These are phyloP conservation scores for Emmonsiellopsis sp. DNA, from an alignment of 2,329 filamentous ascomycete species.

Conservation along the genomic window DNA sequence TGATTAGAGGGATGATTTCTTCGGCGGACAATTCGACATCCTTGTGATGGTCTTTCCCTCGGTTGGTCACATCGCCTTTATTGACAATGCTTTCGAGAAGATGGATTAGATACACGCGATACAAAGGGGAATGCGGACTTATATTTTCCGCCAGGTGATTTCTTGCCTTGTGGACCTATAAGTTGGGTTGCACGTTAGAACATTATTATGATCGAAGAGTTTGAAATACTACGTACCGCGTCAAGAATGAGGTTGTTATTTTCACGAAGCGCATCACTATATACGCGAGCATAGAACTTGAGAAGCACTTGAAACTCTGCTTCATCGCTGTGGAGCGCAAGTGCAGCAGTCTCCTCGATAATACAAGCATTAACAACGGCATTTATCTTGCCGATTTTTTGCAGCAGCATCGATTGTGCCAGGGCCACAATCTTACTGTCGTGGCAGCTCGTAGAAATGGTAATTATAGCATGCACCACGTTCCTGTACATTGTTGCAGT, in stretches of 20 bases:
- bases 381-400: slow-evolving; percentile 84
- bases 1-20: slow-evolving; percentile 80
- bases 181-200: slow-evolving; percentile 3
- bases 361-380: slow-evolving; percentile 74
- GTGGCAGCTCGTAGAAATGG: slow-evolving; percentile 70
- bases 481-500: slow-evolving; percentile 68
- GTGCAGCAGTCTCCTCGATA: slow-evolving; percentile 67
- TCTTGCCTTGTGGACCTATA: slow-evolving; percentile 64
- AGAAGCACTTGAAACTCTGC: slow-evolving; percentile 79
- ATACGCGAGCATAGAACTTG: slow-evolving; percentile 70
- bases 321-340: slow-evolving; percentile 68
- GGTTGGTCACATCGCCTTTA: slow-evolving; percentile 75
- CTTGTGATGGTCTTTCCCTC: slow-evolving; percentile 61
- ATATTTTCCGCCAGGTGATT: slow-evolving; percentile 66
- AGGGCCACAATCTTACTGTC: slow-evolving; percentile 90
- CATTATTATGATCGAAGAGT: background rate
- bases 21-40: slow-evolving; percentile 75
- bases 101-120: slow-evolving; percentile 74
- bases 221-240: slow-evolving; percentile 49
- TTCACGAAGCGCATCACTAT: slow-evolving; percentile 62
- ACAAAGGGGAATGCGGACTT: slow-evolving; percentile 60
- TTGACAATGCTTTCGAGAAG: slow-evolving; percentile 81
- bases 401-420: slow-evolving; percentile 90
- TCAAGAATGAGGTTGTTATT: slow-evolving; percentile 58
- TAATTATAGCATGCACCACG: slow-evolving; percentile 89